Evolutionary conservation across 495 filamentous ascomycete species (phyloP).

Genomic region (Penicillium crystallinum): DNA sequence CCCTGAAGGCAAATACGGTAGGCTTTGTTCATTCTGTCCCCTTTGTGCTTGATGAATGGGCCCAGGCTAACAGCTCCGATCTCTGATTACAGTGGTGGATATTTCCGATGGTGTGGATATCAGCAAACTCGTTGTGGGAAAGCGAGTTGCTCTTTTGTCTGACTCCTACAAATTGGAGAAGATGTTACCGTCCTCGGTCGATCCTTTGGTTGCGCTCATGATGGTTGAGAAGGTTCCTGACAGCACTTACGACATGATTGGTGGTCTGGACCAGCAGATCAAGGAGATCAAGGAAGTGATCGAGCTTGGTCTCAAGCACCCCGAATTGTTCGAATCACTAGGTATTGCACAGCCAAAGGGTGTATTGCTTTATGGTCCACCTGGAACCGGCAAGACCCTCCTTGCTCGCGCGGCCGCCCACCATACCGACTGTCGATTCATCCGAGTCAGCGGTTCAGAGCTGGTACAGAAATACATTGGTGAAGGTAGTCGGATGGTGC

Average conservation of each 20-base stretch:
- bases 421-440: slow-evolving; percentile 98
- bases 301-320: slow-evolving; percentile 96
- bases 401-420: slow-evolving; percentile 94
- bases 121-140: slow-evolving; percentile 91
- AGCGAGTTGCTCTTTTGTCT: slow-evolving; percentile 92
- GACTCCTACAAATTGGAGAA: slow-evolving; percentile 98
- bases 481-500: slow-evolving; percentile 96
- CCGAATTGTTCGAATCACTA: slow-evolving; percentile 96
- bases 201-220: slow-evolving; percentile 99
- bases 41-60: background rate
- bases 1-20: slow-evolving; percentile 99
- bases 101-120: slow-evolving; percentile 93
- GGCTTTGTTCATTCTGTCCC: slow-evolving; percentile 15
- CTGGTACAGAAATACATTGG: slow-evolving; percentile 99
- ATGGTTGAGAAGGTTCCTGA: slow-evolving; percentile 99
- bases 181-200: slow-evolving; percentile 94
- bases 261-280: slow-evolving; percentile 97
- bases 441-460: slow-evolving; percentile 92
- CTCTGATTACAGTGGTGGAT: slow-evolving; percentile 73
- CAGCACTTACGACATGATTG: slow-evolving; percentile 99
- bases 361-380: slow-evolving; percentile 93
- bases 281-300: slow-evolving; percentile 99
- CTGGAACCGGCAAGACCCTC: slow-evolving; percentile 95
- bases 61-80: slow-evolving; percentile 9
- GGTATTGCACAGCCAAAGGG: slow-evolving; percentile 98